These are phyloP conservation scores for Eucalyptus virginea DNA, from an alignment of 345 rosid genomes.

Conservation along the genomic window DNA sequence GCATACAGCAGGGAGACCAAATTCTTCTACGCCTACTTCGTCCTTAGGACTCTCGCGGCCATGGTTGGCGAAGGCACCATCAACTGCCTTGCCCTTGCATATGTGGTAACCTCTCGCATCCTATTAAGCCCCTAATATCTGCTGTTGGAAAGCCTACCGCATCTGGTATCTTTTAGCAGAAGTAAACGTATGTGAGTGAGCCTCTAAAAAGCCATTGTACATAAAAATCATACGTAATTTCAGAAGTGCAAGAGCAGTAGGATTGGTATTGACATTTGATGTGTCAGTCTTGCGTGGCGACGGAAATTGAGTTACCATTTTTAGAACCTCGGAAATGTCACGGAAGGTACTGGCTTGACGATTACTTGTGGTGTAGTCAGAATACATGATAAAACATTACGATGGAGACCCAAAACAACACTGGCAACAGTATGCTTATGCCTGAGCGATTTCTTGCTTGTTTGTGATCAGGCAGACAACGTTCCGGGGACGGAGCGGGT, in stretches of 20 bases:
- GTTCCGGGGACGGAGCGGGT: conserved; percentile 29
- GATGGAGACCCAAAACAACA: background rate
- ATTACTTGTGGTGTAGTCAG: background rate
- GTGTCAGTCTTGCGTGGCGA: background rate
- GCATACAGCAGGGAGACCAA: conserved; percentile 55
- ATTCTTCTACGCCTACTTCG: conserved; percentile 58
- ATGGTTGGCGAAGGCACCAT: conserved; percentile 56
- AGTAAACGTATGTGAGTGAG: background rate
- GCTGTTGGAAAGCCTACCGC: background rate
- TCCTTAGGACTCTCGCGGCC: conserved; percentile 42
- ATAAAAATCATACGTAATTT: background rate
- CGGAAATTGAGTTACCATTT: background rate
- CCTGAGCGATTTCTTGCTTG: background rate
- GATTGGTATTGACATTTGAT: background rate
- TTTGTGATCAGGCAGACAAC: conserved; percentile 50
- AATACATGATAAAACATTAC: background rate
- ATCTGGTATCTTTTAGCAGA: background rate
- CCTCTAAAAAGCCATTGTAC: background rate
- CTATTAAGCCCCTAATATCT: background rate
- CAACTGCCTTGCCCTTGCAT: conserved; percentile 72
- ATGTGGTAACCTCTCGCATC: conserved; percentile 39
- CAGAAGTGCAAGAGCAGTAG: background rate
- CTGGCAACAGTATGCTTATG: background rate
- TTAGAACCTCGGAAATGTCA: background rate
- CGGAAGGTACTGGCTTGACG: background rate